These are phyloP conservation scores for Yamadazyma sp. DNA, from an alignment of 1,139 yeast genomes.

Conservation along the genomic window DNA sequence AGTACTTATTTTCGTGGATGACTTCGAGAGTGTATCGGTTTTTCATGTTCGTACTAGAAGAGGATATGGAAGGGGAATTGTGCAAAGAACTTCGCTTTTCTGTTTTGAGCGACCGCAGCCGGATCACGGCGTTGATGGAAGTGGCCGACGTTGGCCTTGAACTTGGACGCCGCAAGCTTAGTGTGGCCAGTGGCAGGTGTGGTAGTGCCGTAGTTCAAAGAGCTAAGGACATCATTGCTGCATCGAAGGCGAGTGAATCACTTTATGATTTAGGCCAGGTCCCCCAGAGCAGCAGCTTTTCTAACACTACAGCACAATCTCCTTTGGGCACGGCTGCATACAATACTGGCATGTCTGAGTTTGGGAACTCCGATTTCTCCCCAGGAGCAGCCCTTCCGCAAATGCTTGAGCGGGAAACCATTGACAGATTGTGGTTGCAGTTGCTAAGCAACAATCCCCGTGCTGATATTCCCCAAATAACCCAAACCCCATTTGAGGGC, in stretches of 20 bases:
- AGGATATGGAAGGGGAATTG: slow-evolving; percentile 8
- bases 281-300: no score
- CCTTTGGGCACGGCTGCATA: no score
- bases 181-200: no score
- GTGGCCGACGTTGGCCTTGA: slow-evolving; percentile 9
- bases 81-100: slow-evolving; percentile 9
- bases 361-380: no score
- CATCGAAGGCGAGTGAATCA: no score
- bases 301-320: no score
- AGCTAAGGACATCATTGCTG: no score
- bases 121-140: slow-evolving; percentile 3
- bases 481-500: neutral
- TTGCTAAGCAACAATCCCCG: slow-evolving; percentile 1
- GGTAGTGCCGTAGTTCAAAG: no score
- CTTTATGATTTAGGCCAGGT: no score
- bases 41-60: slow-evolving; percentile 5
- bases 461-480: neutral
- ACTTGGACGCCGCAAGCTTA: neutral
- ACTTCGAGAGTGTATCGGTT: slow-evolving; percentile 10
- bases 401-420: neutral
- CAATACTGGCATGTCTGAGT: no score
- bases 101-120: slow-evolving; percentile 9
- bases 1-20: slow-evolving; percentile 17
- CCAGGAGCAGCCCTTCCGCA: no score
- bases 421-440: slow-evolving; percentile 10